Evolutionary conservation across 208 protist genomes (phyloP), one percentile per base, ranked within the genome.

Genomic region (Phytomonas sp.): DNA sequence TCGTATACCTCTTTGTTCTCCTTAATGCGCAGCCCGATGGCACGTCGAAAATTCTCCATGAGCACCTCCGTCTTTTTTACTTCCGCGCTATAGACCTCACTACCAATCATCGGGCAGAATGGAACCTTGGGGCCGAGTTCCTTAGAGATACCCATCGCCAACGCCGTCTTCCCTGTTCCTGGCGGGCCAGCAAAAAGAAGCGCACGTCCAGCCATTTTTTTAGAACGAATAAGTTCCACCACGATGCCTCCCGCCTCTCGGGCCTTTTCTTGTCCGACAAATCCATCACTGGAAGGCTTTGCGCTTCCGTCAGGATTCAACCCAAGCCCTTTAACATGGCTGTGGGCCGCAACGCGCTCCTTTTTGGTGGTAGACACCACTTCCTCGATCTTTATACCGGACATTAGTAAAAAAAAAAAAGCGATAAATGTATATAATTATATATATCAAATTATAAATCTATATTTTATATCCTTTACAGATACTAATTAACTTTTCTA

Each of bases 1-100:
- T 99, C 98, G 84, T 98, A 99, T n/a, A 99, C 99, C 73, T 99
- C 99, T 82, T 99, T 99, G 71, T 97, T 98, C 80, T 99, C 99
- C 81, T 99, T 99, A 77, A 99, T 99, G 37, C 98, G 87, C 16
- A 99, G 89, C 33, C 98, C 99, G 84, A 99, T 99, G 0, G 99
- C 93, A 29, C 99, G 88, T 59, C 99, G 93, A 75, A 99, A 99
- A 87, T 99, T 99, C 80, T 99, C 98, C 98, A 99, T 99, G 7
- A 99, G 84, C 34, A 99, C 96, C 79, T 99, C 98, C 40, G 99
- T 99, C 80, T 99, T 99, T 79, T 99, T 99, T 63, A 99, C 98
- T 83, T 99, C 99, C 8, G 96, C 90, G 63, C 95, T 98, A 84
- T 99, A 99, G 26, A 99, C 99, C 81, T 99, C 99, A 66, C 97